Percentiles rank a stretch among this genome's conserved stretches.
Conservation (phyloP, 108 stramenopile genomes). For the Cylindrotheca closterium region DNA sequence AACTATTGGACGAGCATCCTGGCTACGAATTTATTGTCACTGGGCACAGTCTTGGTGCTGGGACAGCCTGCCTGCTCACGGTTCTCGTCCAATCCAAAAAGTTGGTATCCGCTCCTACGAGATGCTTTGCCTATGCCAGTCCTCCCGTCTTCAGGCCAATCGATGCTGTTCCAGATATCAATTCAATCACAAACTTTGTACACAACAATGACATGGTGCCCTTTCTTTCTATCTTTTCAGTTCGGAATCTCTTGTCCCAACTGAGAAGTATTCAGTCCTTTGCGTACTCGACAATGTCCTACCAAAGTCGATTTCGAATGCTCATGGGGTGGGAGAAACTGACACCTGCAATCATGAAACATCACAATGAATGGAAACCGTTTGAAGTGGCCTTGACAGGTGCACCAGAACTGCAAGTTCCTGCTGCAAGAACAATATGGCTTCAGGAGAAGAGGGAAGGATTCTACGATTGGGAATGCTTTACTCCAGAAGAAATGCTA, state of each 20-base stretch:
- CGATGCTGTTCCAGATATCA: constrained; percentile 21
- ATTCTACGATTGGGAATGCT: background rate
- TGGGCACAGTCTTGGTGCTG: constrained; percentile 50
- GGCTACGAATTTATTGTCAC: constrained; percentile 37
- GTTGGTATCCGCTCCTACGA: constrained; percentile 14
- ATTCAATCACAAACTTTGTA: constrained; percentile 28
- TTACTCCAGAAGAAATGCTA: background rate
- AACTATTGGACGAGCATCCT: constrained; percentile 5
- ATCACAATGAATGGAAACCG: constrained; percentile 17
- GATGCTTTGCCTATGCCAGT: constrained; percentile 41
- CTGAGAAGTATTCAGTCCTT: constrained; percentile 19
- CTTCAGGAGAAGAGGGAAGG: constrained; percentile 9
- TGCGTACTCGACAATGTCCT: constrained; percentile 7
- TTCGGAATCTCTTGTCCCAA: constrained; percentile 17
- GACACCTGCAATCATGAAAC: constrained; percentile 15
- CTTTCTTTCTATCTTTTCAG: constrained; percentile 33
- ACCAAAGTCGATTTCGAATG: constrained; percentile 8
- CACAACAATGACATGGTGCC: constrained; percentile 39
- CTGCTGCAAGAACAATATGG: constrained; percentile 28
- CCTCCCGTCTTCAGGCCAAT: constrained; percentile 37
- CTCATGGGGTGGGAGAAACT: constrained; percentile 8
- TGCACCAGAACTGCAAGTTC: constrained; percentile 35
- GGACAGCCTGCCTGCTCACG: constrained; percentile 33
- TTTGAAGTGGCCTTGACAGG: constrained; percentile 23
- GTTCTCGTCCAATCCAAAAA: constrained; percentile 9